These are phyloP conservation scores for Calonectria honghensis DNA, from an alignment of 2,329 filamentous ascomycete species.

Conservation along the genomic window DNA sequence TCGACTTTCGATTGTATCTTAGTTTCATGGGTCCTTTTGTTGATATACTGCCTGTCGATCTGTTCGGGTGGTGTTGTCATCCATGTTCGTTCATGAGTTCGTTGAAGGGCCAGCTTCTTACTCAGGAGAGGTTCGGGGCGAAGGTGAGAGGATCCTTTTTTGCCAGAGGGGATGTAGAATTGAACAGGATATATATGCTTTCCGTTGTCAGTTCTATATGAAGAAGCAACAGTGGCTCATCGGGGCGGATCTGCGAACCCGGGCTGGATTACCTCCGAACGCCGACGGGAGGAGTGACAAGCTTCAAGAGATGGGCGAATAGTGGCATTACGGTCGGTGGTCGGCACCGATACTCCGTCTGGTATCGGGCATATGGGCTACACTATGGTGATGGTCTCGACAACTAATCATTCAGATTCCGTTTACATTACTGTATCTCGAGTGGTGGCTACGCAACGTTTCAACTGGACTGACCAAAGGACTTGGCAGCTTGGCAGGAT, in stretches of 20 bases:
- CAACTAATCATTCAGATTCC: neutral
- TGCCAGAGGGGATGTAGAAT: neutral
- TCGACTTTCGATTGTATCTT: no score
- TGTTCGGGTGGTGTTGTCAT: neutral
- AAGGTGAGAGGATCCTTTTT: no score
- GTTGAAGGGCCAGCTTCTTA: no score
- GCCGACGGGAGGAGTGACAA: neutral
- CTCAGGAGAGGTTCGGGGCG: neutral
- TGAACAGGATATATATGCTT: neutral
- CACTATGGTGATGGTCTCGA: neutral
- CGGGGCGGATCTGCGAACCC: neutral
- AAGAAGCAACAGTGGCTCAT: neutral
- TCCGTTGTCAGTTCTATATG: neutral
- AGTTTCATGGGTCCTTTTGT: no score
- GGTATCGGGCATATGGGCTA: neutral
- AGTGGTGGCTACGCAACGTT: neutral
- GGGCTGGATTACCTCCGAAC: neutral
- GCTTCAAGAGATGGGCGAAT: neutral
- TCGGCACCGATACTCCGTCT: slow-evolving; percentile 12
- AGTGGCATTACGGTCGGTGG: slow-evolving; percentile 3
- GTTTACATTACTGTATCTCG: slow-evolving; percentile 35
- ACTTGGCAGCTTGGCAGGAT: neutral
- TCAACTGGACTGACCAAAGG: neutral
- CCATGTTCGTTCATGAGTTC: neutral
- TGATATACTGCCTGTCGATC: neutral